Evolutionary conservation across 768 basidiomycete genomes (phyloP).

Genomic region (Phaeotremella skinneri): DNA sequence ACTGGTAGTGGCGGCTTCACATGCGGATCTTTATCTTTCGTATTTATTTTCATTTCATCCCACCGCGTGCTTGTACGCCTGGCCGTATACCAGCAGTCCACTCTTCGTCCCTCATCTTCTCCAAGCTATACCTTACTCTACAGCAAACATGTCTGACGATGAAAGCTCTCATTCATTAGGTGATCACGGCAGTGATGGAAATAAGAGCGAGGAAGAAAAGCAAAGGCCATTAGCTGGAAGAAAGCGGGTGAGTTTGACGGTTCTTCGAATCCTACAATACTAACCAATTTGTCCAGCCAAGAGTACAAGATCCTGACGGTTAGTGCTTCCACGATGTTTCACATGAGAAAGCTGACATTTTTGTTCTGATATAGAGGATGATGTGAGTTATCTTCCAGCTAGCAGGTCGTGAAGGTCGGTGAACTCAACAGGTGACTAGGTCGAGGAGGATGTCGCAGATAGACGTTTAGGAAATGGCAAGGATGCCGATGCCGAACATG

Average conservation of each 20-base stretch:
- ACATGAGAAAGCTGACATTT: constrained; percentile 2
- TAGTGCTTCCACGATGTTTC: constrained; percentile 4
- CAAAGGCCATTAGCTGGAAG: constrained; percentile 15
- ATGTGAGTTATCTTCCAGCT: constrained; percentile 11
- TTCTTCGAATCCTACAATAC: constrained; percentile 7
- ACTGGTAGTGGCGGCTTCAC: too few relatives aligned
- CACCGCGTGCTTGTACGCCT: neutral
- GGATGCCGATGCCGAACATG: constrained; percentile 12
- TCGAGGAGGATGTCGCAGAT: constrained; percentile 8
- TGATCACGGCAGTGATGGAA: constrained; percentile 10
- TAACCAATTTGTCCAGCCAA: constrained; percentile 24
- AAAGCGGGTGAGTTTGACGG: constrained; percentile 30
- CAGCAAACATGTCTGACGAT: constrained; percentile 32
- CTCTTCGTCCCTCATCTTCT: neutral
- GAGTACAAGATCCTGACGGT: constrained; percentile 38
- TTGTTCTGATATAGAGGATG: constrained; percentile 14
- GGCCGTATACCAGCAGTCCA: neutral
- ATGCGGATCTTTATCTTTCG: neutral
- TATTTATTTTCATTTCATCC: neutral
- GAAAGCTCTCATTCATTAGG: constrained; percentile 23
- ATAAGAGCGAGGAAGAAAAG: constrained; percentile 14
- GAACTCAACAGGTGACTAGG: constrained; percentile 5
- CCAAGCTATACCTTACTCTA: neutral
- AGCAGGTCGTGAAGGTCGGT: neutral
- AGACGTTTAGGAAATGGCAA: constrained; percentile 19